A percentile compares a stretch with the other conserved stretches of the same genome.
phyloP scores from a whole-genome alignment of 805 yeast species.

The Yamadazyma nakazawae region DNA sequence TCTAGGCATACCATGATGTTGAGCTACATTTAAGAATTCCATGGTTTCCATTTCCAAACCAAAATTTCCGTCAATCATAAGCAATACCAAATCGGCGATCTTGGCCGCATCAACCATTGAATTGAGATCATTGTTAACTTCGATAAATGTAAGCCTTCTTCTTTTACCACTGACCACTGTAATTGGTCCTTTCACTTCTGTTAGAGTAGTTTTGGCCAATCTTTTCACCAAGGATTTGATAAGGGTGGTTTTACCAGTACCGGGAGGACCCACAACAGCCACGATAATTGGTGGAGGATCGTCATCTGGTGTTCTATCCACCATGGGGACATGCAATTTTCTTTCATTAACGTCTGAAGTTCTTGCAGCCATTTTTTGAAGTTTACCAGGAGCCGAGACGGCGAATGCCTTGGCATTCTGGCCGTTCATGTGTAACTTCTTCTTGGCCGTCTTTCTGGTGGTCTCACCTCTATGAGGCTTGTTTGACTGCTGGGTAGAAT shows the following conservation, averaged over 20 bases:
- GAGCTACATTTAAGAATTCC: slow-evolving; percentile 95
- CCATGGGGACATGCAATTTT: slow-evolving; percentile 94
- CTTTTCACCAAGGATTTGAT: slow-evolving; percentile 85
- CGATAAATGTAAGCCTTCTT: slow-evolving; percentile 87
- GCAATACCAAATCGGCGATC: slow-evolving; percentile 85
- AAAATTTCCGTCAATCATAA: slow-evolving; percentile 93
- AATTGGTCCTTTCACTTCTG: slow-evolving; percentile 91
- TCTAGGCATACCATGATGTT: slow-evolving; percentile 98
- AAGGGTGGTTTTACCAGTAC: slow-evolving; percentile 94
- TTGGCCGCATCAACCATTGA: slow-evolving; percentile 97
- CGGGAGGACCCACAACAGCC: slow-evolving; percentile 98
- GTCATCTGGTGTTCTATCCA: slow-evolving; percentile 94
- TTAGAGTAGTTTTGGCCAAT: slow-evolving; percentile 78
- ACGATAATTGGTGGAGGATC: slow-evolving; percentile 96
- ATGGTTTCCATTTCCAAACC: slow-evolving; percentile 99
- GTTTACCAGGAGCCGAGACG: slow-evolving; percentile 66
- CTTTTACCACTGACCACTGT: slow-evolving; percentile 96
- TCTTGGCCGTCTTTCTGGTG: slow-evolving; percentile 60
- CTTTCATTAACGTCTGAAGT: slow-evolving; percentile 79
- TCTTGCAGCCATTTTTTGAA: slow-evolving; percentile 80
- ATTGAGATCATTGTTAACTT: slow-evolving; percentile 87
- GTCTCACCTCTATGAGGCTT: slow-evolving; percentile 72
- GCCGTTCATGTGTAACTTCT: slow-evolving; percentile 86
- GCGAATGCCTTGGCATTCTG: slow-evolving; percentile 45
- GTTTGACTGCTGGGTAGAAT: slow-evolving; percentile 54